Conservation (phyloP, 129 eudicot species). For the Flaveria ramosissima region DNA sequence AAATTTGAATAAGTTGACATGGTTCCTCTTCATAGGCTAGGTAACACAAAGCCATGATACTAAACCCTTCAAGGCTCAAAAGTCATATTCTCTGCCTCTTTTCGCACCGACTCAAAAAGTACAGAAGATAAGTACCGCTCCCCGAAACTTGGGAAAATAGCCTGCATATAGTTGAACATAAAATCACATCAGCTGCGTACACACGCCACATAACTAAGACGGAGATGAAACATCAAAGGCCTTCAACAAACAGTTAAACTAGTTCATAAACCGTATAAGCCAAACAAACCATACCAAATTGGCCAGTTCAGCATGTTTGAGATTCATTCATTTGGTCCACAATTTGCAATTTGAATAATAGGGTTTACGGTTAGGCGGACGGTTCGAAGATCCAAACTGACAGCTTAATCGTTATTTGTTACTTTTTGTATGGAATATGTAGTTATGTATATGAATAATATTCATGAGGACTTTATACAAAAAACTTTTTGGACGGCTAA, state of each 20-base stretch:
- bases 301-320: not conserved
- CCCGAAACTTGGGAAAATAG: slow-evolving; percentile 14
- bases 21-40: not conserved
- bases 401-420: not conserved
- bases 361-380: not conserved
- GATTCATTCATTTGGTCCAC: not conserved
- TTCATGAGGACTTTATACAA: not conserved
- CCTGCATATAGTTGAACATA: not conserved
- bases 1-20: not conserved
- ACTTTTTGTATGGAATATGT: not conserved
- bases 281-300: not conserved
- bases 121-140: slow-evolving; percentile 4
- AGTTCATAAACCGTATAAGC: not conserved
- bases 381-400: not conserved
- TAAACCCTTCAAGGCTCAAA: not conserved
- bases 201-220: not conserved
- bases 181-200: not conserved
- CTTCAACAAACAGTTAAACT: not conserved
- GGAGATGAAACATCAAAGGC: not conserved
- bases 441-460: not conserved
- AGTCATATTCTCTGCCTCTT: slow-evolving; percentile 9
- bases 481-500: not conserved
- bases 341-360: not conserved
- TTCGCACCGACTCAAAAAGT: slow-evolving; percentile 3
- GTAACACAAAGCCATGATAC: slow-evolving; percentile 1